phyloP scores from a whole-genome alignment of 768 basidiomycete species.

The Dendrothele bispora region DNA sequence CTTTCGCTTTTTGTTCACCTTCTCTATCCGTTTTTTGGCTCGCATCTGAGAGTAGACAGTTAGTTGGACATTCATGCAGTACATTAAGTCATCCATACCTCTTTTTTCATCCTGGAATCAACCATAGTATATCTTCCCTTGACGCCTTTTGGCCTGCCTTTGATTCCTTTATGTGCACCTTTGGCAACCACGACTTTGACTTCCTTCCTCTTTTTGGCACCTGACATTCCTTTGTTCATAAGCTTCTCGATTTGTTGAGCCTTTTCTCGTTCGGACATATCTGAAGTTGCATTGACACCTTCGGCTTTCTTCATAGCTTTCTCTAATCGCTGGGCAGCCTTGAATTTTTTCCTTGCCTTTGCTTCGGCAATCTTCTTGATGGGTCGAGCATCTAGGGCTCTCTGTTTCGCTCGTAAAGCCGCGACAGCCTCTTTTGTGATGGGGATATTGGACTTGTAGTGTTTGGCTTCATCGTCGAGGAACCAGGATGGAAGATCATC shows the following conservation, averaged over 20 bases:
- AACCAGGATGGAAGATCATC: constrained; percentile 96
- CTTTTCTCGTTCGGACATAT: constrained; percentile 94
- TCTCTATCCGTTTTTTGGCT: constrained; percentile 79
- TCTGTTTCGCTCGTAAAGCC: constrained; percentile 83
- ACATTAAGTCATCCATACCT: constrained; percentile 46
- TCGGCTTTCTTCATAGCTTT: constrained; percentile 97
- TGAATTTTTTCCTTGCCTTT: constrained; percentile 94
- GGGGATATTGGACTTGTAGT: constrained; percentile 94
- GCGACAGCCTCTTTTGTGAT: constrained; percentile 93
- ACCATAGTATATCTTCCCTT: constrained; percentile 97
- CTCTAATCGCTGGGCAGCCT: constrained; percentile 79
- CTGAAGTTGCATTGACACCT: constrained; percentile 82
- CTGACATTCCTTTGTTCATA: constrained; percentile 77
- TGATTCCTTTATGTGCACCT: constrained; percentile 84
- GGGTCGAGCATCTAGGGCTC: constrained; percentile 92
- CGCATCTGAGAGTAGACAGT: constrained; percentile 53
- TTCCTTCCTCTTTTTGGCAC: constrained; percentile 70
- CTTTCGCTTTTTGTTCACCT: constrained; percentile 63
- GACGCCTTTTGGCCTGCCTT: constrained; percentile 93
- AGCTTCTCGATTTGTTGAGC: constrained; percentile 91
- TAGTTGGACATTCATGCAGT: constrained; percentile 7
- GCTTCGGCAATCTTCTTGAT: constrained; percentile 99
- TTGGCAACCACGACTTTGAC: constrained; percentile 91
- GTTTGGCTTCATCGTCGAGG: constrained; percentile 91
- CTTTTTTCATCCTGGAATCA: constrained; percentile 91